A percentile compares a stretch with the other conserved stretches of the same genome.
Evolutionary conservation across 2,329 filamentous ascomycete genomes (phyloP).

Genomic region (Botrytis hyacinthi): DNA sequence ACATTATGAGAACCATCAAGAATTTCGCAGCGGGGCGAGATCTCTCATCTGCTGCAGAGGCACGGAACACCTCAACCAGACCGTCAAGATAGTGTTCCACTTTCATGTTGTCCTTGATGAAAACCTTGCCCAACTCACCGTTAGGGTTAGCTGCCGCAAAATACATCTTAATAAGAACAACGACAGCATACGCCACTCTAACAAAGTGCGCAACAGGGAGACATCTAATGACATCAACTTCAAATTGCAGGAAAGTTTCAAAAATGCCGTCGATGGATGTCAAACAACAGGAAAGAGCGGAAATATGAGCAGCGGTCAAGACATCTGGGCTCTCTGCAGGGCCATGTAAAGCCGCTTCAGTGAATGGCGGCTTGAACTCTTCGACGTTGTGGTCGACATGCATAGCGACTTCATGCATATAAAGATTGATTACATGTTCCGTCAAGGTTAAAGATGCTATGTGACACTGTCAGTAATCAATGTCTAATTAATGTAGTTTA

Average conservation of each 20-base stretch:
- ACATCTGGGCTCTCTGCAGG: constrained; percentile 24
- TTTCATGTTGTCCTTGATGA: constrained; percentile 66
- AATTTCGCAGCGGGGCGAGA: constrained; percentile 69
- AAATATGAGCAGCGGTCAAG: constrained; percentile 45
- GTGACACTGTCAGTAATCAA: constrained; percentile 19
- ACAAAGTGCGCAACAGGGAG: constrained; percentile 53
- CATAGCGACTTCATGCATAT: constrained; percentile 59
- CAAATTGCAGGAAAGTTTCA: constrained; percentile 50
- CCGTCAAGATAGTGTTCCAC: constrained; percentile 64
- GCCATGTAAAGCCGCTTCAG: constrained; percentile 34
- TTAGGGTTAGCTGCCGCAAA: constrained; percentile 59
- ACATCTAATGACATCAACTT: constrained; percentile 47
- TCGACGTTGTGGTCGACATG: constrained; percentile 55
- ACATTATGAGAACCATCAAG: constrained; percentile 65
- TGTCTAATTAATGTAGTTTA: background rate
- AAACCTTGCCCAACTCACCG: constrained; percentile 66
- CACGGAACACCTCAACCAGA: constrained; percentile 66
- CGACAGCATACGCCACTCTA: constrained; percentile 54
- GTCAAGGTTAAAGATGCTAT: constrained; percentile 49
- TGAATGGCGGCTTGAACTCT: constrained; percentile 45
- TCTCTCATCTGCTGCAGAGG: constrained; percentile 60
- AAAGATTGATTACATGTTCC: constrained; percentile 53
- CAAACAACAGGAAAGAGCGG: constrained; percentile 52
- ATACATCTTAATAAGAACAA: constrained; percentile 60
- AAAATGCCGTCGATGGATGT: constrained; percentile 53